Percentiles rank a stretch among this genome's conserved stretches.
phyloP scores from a whole-genome alignment of 2,329 filamentous ascomycete species.

The Juglanconis juglandina region DNA sequence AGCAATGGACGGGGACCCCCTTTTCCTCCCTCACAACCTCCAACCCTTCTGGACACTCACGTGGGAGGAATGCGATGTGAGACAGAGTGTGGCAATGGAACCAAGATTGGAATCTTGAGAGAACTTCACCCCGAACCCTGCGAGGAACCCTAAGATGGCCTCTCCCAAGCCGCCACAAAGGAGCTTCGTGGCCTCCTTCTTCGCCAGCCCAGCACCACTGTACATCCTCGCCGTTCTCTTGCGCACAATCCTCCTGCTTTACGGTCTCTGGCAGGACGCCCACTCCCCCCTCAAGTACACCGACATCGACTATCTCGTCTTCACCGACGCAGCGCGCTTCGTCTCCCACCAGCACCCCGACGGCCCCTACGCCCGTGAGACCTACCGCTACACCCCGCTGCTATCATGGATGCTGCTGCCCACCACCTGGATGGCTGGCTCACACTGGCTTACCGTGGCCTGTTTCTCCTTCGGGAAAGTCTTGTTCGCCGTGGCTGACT shows the following conservation, averaged over 20 bases:
- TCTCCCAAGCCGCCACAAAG: not conserved
- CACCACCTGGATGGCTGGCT: slow-evolving; percentile 55
- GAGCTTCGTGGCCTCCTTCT: slow-evolving; percentile 27
- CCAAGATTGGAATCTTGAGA: not conserved
- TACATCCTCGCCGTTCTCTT: slow-evolving; percentile 60
- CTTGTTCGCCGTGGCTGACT: slow-evolving; percentile 78
- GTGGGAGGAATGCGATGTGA: not conserved
- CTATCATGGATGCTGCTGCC: slow-evolving; percentile 88
- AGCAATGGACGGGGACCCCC: not conserved
- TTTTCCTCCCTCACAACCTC: not conserved
- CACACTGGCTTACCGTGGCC: slow-evolving; percentile 18
- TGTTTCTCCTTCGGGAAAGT: slow-evolving; percentile 85
- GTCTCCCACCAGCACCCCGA: slow-evolving; percentile 49
- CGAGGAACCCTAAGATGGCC: not conserved
- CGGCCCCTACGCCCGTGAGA: slow-evolving; percentile 84
- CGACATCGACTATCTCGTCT: slow-evolving; percentile 97
- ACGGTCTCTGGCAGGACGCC: slow-evolving; percentile 89
- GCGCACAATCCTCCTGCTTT: slow-evolving; percentile 71
- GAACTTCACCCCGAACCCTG: not conserved
- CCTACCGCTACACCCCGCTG: slow-evolving; percentile 94
- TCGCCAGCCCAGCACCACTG: slow-evolving; percentile 43
- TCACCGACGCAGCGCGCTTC: slow-evolving; percentile 89
- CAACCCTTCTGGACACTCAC: not conserved
- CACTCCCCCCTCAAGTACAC: slow-evolving; percentile 94
- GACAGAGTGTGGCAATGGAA: not conserved